These are phyloP conservation scores for Schizosaccharomyces cryophilus DNA, from an alignment of 805 yeast genomes.

Conservation along the genomic window DNA sequence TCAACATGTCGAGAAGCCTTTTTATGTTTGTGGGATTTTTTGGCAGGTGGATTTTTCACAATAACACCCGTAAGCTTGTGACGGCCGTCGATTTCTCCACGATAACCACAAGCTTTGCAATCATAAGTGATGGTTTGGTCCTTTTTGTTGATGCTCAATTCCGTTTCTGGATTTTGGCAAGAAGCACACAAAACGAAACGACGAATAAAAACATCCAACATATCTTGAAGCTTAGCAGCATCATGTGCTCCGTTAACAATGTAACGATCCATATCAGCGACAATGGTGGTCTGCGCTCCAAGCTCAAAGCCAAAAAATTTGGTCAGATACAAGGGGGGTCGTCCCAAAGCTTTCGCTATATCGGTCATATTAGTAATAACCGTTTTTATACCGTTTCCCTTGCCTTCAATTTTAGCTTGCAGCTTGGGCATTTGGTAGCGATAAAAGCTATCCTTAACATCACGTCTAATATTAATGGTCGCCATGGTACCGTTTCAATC, in stretches of 20 bases:
- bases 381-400: slow-evolving; percentile 97
- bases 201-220: slow-evolving; percentile 77
- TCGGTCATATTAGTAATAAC: slow-evolving; percentile 74
- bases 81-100: slow-evolving; percentile 60
- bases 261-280: slow-evolving; percentile 62
- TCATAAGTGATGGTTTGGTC: slow-evolving; percentile 60
- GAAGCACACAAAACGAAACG: slow-evolving; percentile 82
- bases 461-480: slow-evolving; percentile 53
- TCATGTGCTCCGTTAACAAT: slow-evolving; percentile 90
- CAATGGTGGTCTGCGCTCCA: slow-evolving; percentile 81
- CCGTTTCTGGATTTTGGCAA: slow-evolving; percentile 96
- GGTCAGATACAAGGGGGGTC: slow-evolving; percentile 79
- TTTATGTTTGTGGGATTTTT: slow-evolving; percentile 2
- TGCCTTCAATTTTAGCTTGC: slow-evolving; percentile 91
- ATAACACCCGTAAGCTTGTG: slow-evolving; percentile 73
- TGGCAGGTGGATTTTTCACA: slow-evolving; percentile 57
- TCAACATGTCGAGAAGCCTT: slow-evolving; percentile 25
- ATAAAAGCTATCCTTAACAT: slow-evolving; percentile 91
- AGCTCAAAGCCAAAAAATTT: slow-evolving; percentile 90
- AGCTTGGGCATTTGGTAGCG: slow-evolving; percentile 98
- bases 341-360: slow-evolving; percentile 78
- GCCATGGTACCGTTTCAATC: not conserved
- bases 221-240: slow-evolving; percentile 70
- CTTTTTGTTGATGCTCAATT: slow-evolving; percentile 43
- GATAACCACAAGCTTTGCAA: slow-evolving; percentile 94